Evolutionary conservation across 805 yeast genomes (phyloP), one percentile per base, ranked within the genome.

Genomic region (Lipomyces mesembrius): DNA sequence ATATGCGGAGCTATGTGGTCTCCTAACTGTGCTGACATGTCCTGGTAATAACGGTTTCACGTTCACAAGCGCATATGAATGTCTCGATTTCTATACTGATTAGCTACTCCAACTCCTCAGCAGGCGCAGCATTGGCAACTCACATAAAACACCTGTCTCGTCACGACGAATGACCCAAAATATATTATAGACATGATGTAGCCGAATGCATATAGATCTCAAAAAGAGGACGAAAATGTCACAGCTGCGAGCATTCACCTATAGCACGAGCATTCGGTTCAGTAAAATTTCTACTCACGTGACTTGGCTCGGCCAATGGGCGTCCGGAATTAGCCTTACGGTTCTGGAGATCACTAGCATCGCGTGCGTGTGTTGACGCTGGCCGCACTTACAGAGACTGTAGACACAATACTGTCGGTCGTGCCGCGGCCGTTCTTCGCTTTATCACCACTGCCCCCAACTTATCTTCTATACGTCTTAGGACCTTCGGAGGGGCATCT

Each of bases 31-130:
- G 25, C 17, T 25, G 59, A 71, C 94, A 79, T 95, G 99, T 0
- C 99, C 99, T 0, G 97, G 95, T 0, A 92, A 90, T 60, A 96
- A 80, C 0, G 99, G 99, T 77, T 91, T 91, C 61, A 96, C 77
- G 76, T 95, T 95, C 34, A 96, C 99, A 58, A 95, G 78, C 0
- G 97, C 98, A 79, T 82, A 96, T 0, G 95, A 84, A 76, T 84
- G 81, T 66, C 84, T 83, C 1, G 96, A 82, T 70, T 80, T 81
- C 82, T 83, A 22, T n/a, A 52, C 34, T 52, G 17, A 25, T 52
- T n/a, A 43, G 49, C 49, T n/a, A n/a, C 49, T 43, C 25, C 49
- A 43, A n/a, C 20, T 43, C 56, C 22, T 5, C 54, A 58, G 34
- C 32, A 22, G 5, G 39, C 14, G 39, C 32, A 22, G 12, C 35